A percentile compares a stretch with the other conserved stretches of the same genome.
phyloP scores from a whole-genome alignment of 768 basidiomycete species.

The Dacryopinax primogenitus region DNA sequence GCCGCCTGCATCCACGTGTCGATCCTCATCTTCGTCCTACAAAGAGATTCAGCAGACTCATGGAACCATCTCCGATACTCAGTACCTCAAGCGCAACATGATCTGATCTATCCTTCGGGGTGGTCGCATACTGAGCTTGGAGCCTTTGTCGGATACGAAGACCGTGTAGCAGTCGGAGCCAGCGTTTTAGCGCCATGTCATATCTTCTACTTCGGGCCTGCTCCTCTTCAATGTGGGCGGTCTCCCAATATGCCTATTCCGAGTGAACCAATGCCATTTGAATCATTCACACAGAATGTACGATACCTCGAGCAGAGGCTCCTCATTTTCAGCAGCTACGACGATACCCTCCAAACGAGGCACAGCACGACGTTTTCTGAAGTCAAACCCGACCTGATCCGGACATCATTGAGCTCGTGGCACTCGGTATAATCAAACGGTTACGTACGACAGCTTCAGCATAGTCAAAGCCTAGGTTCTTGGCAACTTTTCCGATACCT shows the following conservation, averaged over 20 bases:
- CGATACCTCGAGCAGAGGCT: slow-evolving; percentile 57
- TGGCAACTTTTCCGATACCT: slow-evolving; percentile 77
- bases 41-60: background rate
- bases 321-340: slow-evolving; percentile 67
- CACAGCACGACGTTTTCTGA: slow-evolving; percentile 78
- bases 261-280: too few relatives aligned
- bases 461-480: slow-evolving; percentile 72
- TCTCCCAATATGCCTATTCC: slow-evolving; percentile 86
- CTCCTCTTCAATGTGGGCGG: slow-evolving; percentile 63
- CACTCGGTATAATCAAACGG: slow-evolving; percentile 1
- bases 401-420: background rate
- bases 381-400: slow-evolving; percentile 82
- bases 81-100: background rate
- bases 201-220: slow-evolving; percentile 62
- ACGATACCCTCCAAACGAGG: slow-evolving; percentile 81
- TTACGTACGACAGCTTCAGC: slow-evolving; percentile 93
- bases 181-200: slow-evolving; percentile 72
- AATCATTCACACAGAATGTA: background rate
- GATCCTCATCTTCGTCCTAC: background rate
- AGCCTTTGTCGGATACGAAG: slow-evolving; percentile 73
- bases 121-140: slow-evolving; percentile 52
- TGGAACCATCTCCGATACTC: background rate
- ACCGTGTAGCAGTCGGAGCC: slow-evolving; percentile 78
- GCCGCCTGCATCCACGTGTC: slow-evolving; percentile 33
- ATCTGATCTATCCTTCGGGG: background rate